Evolutionary conservation across 257 asterid species (phyloP).

Genomic region (Rubia yunnanensis): DNA sequence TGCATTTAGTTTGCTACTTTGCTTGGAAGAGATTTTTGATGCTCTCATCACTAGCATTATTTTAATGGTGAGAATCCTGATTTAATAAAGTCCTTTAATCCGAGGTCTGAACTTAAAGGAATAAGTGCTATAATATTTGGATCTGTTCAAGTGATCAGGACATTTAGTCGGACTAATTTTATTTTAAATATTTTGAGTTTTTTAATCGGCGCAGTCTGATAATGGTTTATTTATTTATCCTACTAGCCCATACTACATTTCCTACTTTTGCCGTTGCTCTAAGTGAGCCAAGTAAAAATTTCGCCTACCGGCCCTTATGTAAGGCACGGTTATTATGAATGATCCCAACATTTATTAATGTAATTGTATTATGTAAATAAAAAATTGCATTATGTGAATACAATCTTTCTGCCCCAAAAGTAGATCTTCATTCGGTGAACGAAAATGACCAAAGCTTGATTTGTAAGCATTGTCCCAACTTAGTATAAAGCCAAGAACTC

Average conservation of each 20-base stretch:
- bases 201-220: too few species aligned
- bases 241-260: background rate
- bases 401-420: background rate
- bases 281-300: too few species aligned
- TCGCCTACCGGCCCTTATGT: too few species aligned
- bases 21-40: constrained; percentile 17
- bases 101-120: background rate
- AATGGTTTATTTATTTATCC: too few species aligned
- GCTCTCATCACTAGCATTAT: background rate
- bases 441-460: background rate
- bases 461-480: background rate
- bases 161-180: too few species aligned
- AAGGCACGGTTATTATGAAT: too few species aligned
- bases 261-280: background rate
- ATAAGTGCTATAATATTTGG: too few species aligned
- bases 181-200: too few species aligned
- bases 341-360: background rate
- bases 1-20: constrained; percentile 19
- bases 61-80: background rate
- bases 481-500: constrained; percentile 5
- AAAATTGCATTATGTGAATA: background rate
- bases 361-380: too few species aligned
- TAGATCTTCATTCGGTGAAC: background rate
- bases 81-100: background rate
- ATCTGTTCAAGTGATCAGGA: too few species aligned